A percentile compares a stretch with the other conserved stretches of the same genome.
phyloP scores from a whole-genome alignment of 352 stramenopile genomes.

The Peronospora farinosa region DNA sequence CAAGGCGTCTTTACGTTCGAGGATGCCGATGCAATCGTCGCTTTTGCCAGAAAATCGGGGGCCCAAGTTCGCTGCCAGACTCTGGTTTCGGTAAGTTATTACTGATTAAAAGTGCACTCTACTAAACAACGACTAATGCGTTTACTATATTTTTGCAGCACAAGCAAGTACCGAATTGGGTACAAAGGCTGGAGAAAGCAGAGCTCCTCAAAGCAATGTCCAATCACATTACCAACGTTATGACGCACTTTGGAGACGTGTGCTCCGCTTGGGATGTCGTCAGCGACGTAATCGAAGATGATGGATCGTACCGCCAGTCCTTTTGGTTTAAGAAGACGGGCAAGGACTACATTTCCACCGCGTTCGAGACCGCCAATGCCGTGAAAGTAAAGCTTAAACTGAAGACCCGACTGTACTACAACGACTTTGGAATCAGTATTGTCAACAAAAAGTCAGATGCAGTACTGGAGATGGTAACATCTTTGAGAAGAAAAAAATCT shows the following conservation, averaged over 20 bases:
- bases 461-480: slow-evolving; percentile 18
- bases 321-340: slow-evolving; percentile 37
- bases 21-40: slow-evolving; percentile 26
- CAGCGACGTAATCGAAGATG: slow-evolving; percentile 23
- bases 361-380: slow-evolving; percentile 28
- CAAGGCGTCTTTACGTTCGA: slow-evolving; percentile 26
- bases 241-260: slow-evolving; percentile 31
- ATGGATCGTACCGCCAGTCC: slow-evolving; percentile 28
- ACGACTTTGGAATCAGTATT: slow-evolving; percentile 27
- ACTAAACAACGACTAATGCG: background rate
- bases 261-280: slow-evolving; percentile 27
- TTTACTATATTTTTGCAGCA: slow-evolving; percentile 15
- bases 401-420: slow-evolving; percentile 21
- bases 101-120: background rate
- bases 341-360: slow-evolving; percentile 27
- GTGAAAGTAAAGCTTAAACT: slow-evolving; percentile 27
- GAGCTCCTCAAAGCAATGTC: slow-evolving; percentile 25
- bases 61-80: slow-evolving; percentile 24
- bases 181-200: slow-evolving; percentile 26
- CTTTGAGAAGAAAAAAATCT: slow-evolving; percentile 16
- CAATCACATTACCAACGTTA: slow-evolving; percentile 32
- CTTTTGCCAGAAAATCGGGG: slow-evolving; percentile 25
- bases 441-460: slow-evolving; percentile 33
- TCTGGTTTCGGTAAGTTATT: slow-evolving; percentile 27
- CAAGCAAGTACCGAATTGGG: slow-evolving; percentile 31